Percentiles rank a stretch among this genome's conserved stretches.
Evolutionary conservation across 192 early-diverging fungal genomes (phyloP).

Genomic region (Jimgerdemannia flammicorona): DNA sequence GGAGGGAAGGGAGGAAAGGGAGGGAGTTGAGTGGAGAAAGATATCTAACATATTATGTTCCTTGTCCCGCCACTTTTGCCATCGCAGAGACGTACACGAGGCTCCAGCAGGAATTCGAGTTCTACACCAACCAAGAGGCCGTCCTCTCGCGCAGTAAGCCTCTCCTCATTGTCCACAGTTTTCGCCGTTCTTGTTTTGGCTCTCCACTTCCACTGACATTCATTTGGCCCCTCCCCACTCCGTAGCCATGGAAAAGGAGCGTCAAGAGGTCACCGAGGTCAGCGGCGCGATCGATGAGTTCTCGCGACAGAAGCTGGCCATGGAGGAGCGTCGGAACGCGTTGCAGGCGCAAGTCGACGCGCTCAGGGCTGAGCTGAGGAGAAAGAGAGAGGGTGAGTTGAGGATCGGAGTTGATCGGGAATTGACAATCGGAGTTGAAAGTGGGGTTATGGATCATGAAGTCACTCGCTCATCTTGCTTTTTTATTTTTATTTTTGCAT

Average conservation of each 20-base stretch:
- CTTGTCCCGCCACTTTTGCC: no score
- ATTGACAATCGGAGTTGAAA: neutral
- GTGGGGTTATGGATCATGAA: no score
- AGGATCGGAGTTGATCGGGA: neutral
- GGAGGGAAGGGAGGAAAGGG: neutral
- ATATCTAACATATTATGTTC: no score
- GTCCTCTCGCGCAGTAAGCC: neutral
- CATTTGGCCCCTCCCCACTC: no score
- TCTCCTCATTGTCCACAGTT: neutral
- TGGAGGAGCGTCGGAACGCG: neutral
- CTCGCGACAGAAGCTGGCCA: neutral
- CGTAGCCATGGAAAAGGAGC: neutral
- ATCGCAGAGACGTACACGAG: neutral
- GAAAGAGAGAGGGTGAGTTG: neutral
- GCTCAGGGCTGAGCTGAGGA: neutral
- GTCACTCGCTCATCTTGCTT: neutral
- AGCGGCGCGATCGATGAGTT: neutral
- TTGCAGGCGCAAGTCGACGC: neutral
- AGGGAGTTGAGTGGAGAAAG: no score
- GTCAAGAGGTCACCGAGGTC: neutral
- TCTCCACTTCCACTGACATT: neutral
- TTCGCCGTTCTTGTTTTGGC: neutral
- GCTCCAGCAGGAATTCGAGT: neutral
- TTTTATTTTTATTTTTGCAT: neutral
- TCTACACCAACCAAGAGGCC: neutral